Percentiles rank a stretch among this genome's conserved stretches.
These are phyloP conservation scores for Vaccinium darrowii DNA, from an alignment of 148 eudicot genomes.

Conservation along the genomic window DNA sequence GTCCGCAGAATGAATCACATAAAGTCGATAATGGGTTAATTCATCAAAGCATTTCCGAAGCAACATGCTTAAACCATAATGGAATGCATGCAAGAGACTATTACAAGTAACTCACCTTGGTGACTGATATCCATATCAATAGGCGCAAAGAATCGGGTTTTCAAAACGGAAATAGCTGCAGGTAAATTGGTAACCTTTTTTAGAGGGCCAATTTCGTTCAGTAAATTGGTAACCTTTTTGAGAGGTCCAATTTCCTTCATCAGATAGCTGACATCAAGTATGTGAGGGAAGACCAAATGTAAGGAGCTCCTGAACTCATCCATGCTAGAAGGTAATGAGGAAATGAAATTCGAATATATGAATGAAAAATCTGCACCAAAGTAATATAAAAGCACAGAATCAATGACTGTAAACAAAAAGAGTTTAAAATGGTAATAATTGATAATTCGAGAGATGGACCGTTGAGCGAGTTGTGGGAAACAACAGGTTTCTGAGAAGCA, in stretches of 20 bases:
- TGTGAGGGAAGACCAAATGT: slow-evolving; percentile 50
- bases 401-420: neutral
- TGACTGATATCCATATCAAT: slow-evolving; percentile 62
- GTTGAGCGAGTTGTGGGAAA: slow-evolving; percentile 79
- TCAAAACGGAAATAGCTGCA: slow-evolving; percentile 69
- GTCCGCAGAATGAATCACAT: neutral
- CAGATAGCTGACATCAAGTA: slow-evolving; percentile 71
- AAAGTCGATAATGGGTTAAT: neutral
- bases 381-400: slow-evolving; percentile 9
- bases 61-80: slow-evolving; percentile 3
- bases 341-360: slow-evolving; percentile 78
- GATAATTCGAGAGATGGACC: slow-evolving; percentile 43
- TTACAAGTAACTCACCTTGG: slow-evolving; percentile 45
- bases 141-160: slow-evolving; percentile 62
- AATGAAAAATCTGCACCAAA: slow-evolving; percentile 67
- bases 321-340: slow-evolving; percentile 64
- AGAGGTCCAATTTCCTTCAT: slow-evolving; percentile 65
- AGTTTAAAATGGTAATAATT: slow-evolving; percentile 9
- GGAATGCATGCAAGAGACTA: neutral
- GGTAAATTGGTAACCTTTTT: slow-evolving; percentile 52
- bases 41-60: neutral
- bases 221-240: slow-evolving; percentile 48
- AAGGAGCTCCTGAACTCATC: slow-evolving; percentile 66
- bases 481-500: slow-evolving; percentile 82
- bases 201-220: slow-evolving; percentile 23